Base-by-base conservation (phyloP, 345 rosid genomes). In the Physaria fendleri region DNA sequence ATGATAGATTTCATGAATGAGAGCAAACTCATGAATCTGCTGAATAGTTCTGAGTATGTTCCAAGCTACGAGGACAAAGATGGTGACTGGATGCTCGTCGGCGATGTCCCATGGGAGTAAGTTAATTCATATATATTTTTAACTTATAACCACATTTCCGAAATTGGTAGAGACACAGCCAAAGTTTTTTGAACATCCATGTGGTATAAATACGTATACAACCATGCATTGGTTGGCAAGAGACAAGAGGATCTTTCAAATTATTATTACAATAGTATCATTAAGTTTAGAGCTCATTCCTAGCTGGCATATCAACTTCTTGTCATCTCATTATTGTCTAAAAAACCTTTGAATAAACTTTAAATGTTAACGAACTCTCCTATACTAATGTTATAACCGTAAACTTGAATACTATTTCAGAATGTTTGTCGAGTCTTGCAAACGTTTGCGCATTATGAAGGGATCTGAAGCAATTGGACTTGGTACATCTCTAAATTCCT, bases 1-100 rank as follows among this genome's bases (percentile, higher is more conserved):
- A 88, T 92, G 96, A 88, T 88, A 76, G 98, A 92, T 74, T 92
- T 92, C 72, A 92, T 92, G 98, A 92, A 88, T 45, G 96, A 88
- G 74, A 84, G 89, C 69, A 92, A 92, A 80, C 47, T 88, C 65
- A 88, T 82, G 95, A 88, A 92, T 77, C 85, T 92, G 15, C 79
- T 92, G 37, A 85, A 85, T 73, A 84, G 85, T 62, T 84, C 93
- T 14, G 93, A 92, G 46, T 92, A 88, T 75, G 98, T 92, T 48
- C 98, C 98, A 39, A 76, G 86, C 73, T 91, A 91, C 62, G 96
- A 88, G 69, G 98, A 91, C 69, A 91, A 85, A 79, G 98, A 88
- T 49, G 96, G 96, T 1, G 98, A 91, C 69, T 91, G 96, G 98
- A 91, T 91, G 98, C 92, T 91, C 53, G 98, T 91, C 34, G 98